Percentiles rank a stretch among this genome's conserved stretches.
Evolutionary conservation across 2,329 filamentous ascomycete genomes (phyloP).

Genomic region (Mollisia scopiformis): DNA sequence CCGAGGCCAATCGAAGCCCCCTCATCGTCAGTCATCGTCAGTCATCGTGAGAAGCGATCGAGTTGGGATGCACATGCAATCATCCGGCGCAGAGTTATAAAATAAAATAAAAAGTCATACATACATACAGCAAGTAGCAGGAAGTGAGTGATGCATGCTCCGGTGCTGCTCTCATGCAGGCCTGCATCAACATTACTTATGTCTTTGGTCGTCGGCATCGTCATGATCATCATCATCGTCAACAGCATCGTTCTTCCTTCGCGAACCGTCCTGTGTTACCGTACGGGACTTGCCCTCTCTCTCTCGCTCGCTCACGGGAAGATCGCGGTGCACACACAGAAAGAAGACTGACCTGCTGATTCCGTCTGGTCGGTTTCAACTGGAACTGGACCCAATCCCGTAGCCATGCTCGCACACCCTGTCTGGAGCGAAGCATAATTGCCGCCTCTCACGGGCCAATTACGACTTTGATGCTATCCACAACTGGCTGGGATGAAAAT

Average conservation of each 20-base stretch:
- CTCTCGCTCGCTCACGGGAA: neutral
- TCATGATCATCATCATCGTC: neutral
- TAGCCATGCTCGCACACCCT: neutral
- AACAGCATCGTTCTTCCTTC: neutral
- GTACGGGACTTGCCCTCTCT: too few relatives aligned
- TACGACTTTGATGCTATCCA: neutral
- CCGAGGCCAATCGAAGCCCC: neutral
- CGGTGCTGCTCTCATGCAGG: neutral
- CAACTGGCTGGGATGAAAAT: slow-evolving; percentile 15
- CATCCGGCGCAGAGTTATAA: slow-evolving; percentile 5
- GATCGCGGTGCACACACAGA: neutral
- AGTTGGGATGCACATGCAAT: slow-evolving; percentile 3
- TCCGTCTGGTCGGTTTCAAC: neutral
- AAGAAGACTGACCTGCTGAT: neutral
- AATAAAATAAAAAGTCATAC: too few relatives aligned
- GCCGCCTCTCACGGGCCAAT: slow-evolving; percentile 9
- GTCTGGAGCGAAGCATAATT: slow-evolving; percentile 3
- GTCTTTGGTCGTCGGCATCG: too few relatives aligned
- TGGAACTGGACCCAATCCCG: neutral
- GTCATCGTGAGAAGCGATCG: neutral
- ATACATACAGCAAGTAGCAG: too few relatives aligned
- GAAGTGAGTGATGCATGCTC: too few relatives aligned
- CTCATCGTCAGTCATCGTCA: neutral
- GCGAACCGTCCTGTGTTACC: neutral
- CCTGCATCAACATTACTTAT: neutral